These are phyloP conservation scores for Scleroderma bovista DNA, from an alignment of 768 basidiomycete species.

Conservation along the genomic window DNA sequence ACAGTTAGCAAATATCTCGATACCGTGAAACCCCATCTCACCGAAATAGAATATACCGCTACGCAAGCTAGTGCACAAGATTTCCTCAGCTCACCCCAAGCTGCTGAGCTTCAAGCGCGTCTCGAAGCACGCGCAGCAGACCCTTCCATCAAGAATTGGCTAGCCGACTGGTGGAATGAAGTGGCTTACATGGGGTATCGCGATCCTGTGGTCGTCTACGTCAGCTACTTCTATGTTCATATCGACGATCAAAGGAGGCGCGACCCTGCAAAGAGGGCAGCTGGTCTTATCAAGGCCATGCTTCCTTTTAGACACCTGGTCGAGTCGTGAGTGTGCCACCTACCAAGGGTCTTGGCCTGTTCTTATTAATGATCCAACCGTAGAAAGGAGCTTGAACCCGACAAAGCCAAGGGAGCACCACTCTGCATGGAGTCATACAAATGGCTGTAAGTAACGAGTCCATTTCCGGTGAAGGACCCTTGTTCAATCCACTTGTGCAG, in stretches of 20 bases:
- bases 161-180: slow-evolving; percentile 99
- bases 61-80: slow-evolving; percentile 55
- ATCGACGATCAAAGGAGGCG: slow-evolving; percentile 52
- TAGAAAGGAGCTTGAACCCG: slow-evolving; percentile 80
- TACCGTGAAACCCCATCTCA: slow-evolving; percentile 71
- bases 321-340: slow-evolving; percentile 54
- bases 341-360: background rate
- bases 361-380: background rate
- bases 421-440: slow-evolving; percentile 93
- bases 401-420: slow-evolving; percentile 71
- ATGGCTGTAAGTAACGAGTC: slow-evolving; percentile 61
- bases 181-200: slow-evolving; percentile 82
- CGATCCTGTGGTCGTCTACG: slow-evolving; percentile 86
- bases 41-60: slow-evolving; percentile 51
- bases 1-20: slow-evolving; percentile 89
- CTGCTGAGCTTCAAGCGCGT: slow-evolving; percentile 68
- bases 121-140: slow-evolving; percentile 69
- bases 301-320: slow-evolving; percentile 79
- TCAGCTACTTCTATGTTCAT: slow-evolving; percentile 95
- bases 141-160: slow-evolving; percentile 66
- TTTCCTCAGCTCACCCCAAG: slow-evolving; percentile 68
- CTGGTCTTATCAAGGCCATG: slow-evolving; percentile 78
- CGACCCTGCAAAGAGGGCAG: slow-evolving; percentile 67
- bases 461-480: background rate
- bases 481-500: slow-evolving; percentile 29